Percentiles rank a stretch among this genome's conserved stretches.
Evolutionary conservation across 2,329 filamentous ascomycete genomes (phyloP).

Genomic region (Knoxdaviesia proteae): DNA sequence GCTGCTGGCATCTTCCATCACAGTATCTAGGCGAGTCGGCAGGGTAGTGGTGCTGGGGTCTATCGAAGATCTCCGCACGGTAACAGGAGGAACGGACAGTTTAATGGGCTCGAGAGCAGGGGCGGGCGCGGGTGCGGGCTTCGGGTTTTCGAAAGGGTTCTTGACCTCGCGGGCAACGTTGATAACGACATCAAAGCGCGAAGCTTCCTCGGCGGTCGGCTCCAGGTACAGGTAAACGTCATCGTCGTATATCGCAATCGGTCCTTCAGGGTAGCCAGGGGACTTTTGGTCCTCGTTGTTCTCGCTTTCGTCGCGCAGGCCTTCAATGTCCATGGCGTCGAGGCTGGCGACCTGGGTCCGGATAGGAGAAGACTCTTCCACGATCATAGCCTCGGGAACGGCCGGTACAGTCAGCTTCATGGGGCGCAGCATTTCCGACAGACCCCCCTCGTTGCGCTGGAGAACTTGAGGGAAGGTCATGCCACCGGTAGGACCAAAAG

Average conservation of each 20-base stretch:
- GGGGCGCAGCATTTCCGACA: conserved; percentile 36
- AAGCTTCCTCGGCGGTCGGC: conserved; percentile 56
- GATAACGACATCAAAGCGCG: conserved; percentile 61
- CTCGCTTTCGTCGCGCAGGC: conserved; percentile 43
- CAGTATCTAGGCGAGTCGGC: conserved; percentile 21
- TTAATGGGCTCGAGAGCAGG: too few species aligned
- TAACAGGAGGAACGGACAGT: too few species aligned
- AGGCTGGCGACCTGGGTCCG: conserved; percentile 40
- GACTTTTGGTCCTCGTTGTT: conserved; percentile 64
- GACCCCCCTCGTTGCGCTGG: conserved; percentile 36
- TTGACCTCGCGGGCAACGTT: conserved; percentile 68
- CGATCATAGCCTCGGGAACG: conserved; percentile 12
- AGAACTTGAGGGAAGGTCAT: conserved; percentile 43
- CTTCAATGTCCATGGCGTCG: conserved; percentile 29
- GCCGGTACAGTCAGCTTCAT: conserved; percentile 17
- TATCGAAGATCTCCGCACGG: too few species aligned
- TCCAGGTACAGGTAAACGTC: conserved; percentile 64
- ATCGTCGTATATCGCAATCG: conserved; percentile 62
- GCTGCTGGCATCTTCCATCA: conserved; percentile 29
- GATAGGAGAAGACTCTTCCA: conserved; percentile 37
- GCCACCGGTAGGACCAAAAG: conserved; percentile 38
- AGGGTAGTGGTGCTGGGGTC: conserved; percentile 13
- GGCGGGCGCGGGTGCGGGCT: conserved; percentile 12
- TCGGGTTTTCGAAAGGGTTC: conserved; percentile 42
- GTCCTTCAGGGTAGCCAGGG: conserved; percentile 63